These are phyloP conservation scores for Moesziomyces aphidis DNA, from an alignment of 1,284 basidiomycete genomes.

Conservation along the genomic window DNA sequence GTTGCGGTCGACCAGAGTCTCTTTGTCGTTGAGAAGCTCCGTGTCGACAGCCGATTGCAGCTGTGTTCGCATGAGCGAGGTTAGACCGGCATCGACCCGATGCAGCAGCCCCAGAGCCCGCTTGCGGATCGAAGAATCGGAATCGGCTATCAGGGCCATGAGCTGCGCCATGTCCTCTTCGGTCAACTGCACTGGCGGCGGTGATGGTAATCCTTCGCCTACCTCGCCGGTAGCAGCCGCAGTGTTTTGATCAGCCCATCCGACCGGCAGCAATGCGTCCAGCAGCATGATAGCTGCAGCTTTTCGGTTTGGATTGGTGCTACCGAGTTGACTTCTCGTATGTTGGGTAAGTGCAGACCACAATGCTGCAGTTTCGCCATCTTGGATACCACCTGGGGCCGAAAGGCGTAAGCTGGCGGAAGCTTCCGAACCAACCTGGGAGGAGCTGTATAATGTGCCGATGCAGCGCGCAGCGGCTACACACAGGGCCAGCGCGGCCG, in stretches of 20 bases:
- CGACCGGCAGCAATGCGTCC: conserved; percentile 23
- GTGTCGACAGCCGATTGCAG: conserved; percentile 21
- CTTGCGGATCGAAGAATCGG: conserved; percentile 23
- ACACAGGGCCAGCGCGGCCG: conserved; percentile 32
- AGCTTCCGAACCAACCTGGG: too few relatives aligned
- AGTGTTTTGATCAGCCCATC: conserved; percentile 18
- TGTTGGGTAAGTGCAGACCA: conserved; percentile 30
- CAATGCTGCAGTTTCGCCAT: conserved; percentile 20
- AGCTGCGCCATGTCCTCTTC: conserved; percentile 35
- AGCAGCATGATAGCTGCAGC: conserved; percentile 20
- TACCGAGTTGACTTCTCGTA: conserved; percentile 28
- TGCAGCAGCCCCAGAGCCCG: conserved; percentile 25
- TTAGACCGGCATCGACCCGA: conserved; percentile 15
- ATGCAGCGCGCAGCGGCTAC: conserved; percentile 30
- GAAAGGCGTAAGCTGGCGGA: not conserved
- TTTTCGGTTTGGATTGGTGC: conserved; percentile 42
- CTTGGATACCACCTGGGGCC: not conserved
- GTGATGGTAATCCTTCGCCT: not conserved
- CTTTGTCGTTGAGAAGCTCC: not conserved
- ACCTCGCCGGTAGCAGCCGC: too few relatives aligned
- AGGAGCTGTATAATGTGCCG: conserved; percentile 1
- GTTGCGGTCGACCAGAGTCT: not conserved
- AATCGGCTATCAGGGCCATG: conserved; percentile 30
- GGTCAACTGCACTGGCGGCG: conserved; percentile 17
- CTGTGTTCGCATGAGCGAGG: conserved; percentile 20